Evolutionary conservation across 1,284 basidiomycete genomes (phyloP).

Genomic region (Gomphus sp.): DNA sequence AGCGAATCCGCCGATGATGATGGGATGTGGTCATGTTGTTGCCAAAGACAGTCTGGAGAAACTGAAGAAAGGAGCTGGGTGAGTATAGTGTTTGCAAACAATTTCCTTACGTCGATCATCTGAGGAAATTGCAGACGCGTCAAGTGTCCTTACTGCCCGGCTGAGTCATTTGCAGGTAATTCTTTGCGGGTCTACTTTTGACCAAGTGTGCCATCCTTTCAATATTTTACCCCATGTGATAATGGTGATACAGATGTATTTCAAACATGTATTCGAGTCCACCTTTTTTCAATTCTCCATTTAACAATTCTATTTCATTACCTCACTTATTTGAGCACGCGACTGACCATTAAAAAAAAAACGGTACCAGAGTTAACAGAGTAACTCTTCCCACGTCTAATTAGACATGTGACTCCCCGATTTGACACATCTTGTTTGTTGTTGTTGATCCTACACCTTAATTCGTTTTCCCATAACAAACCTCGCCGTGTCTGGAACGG

Average conservation of each 20-base stretch:
- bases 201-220: constrained; percentile 11
- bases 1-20: constrained; percentile 95
- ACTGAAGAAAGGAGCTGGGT: constrained; percentile 82
- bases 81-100: constrained; percentile 24
- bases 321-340: neutral
- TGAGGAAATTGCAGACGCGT: constrained; percentile 44
- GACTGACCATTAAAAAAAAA: no score
- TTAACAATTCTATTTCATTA: neutral
- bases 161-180: constrained; percentile 49
- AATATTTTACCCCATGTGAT: neutral
- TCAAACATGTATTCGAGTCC: neutral
- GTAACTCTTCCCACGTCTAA: no score
- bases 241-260: neutral
- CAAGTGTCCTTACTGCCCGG: constrained; percentile 88
- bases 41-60: constrained; percentile 83
- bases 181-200: constrained; percentile 72
- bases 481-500: no score
- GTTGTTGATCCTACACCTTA: no score
- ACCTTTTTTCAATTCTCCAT: neutral
- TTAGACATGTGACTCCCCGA: no score
- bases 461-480: no score
- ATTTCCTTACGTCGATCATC: constrained; percentile 1
- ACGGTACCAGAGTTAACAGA: no score
- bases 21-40: constrained; percentile 91
- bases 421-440: no score